Evolutionary conservation across 78 protist genomes (phyloP).

Genomic region (Chrysochromulina parva): DNA sequence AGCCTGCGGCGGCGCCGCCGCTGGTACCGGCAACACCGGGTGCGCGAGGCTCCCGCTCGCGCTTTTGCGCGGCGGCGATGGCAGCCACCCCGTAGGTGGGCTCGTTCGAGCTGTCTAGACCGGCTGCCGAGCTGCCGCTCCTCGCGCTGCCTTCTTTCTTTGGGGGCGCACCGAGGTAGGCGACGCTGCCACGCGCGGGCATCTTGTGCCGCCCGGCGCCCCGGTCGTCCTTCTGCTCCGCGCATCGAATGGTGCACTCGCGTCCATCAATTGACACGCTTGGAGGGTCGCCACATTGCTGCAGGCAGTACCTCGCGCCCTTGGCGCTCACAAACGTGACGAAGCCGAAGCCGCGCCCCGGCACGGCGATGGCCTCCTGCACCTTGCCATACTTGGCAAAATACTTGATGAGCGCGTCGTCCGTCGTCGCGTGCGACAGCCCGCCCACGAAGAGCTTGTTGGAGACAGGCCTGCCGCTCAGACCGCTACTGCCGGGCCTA

Average conservation of each 20-base stretch:
- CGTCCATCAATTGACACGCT: too few relatives aligned
- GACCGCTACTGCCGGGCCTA: too few relatives aligned
- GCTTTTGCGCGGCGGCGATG: background rate
- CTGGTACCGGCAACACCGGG: too few relatives aligned
- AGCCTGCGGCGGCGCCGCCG: background rate
- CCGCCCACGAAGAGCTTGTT: constrained; percentile 6
- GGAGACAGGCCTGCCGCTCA: too few relatives aligned
- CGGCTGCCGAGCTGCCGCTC: too few relatives aligned
- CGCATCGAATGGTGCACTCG: background rate
- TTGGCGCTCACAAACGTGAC: background rate
- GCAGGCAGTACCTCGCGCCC: background rate
- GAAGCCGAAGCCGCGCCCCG: constrained; percentile 16
- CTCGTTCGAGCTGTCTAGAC: too few relatives aligned
- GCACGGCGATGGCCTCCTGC: background rate
- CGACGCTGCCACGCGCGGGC: background rate
- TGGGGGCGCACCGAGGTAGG: background rate
- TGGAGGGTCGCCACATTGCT: background rate
- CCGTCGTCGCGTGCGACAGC: background rate
- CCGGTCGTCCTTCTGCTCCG: background rate
- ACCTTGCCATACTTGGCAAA: background rate
- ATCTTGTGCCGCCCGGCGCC: background rate
- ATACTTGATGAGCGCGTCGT: background rate
- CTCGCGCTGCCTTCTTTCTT: background rate
- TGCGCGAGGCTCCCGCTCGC: background rate
- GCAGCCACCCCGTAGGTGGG: too few relatives aligned